phyloP scores from a whole-genome alignment of 306 rosid species.

The Luffa aegyptiaca region DNA sequence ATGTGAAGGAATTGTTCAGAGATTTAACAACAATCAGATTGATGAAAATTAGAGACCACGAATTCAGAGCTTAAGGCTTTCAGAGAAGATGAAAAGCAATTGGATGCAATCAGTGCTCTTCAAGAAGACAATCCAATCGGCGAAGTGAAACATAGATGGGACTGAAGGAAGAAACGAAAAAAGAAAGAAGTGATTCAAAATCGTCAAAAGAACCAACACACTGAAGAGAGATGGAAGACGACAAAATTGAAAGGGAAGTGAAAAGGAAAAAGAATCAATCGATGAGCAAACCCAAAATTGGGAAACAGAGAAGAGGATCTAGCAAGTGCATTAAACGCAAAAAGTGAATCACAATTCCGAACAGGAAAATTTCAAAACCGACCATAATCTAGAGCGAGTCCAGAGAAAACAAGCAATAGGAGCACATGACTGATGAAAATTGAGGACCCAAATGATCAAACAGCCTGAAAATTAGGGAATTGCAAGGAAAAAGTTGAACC shows the following conservation, averaged over 20 bases:
- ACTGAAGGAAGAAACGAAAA: background rate
- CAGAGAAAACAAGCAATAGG: background rate
- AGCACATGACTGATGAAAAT: background rate
- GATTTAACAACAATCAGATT: background rate
- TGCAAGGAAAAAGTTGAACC: background rate
- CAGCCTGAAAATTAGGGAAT: background rate
- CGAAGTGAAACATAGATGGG: background rate
- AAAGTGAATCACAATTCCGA: background rate
- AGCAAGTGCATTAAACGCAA: background rate
- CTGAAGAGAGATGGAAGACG: background rate
- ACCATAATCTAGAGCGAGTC: background rate
- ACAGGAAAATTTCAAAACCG: background rate
- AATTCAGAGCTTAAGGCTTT: background rate
- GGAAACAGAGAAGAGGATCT: background rate
- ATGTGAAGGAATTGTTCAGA: background rate
- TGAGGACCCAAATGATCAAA: background rate
- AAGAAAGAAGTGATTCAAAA: background rate
- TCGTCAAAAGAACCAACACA: background rate
- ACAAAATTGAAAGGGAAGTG: background rate
- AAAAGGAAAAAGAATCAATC: background rate
- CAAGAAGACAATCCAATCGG: background rate
- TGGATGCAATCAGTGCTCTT: background rate
- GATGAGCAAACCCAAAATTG: background rate
- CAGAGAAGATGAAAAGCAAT: background rate
- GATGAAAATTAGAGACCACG: background rate